phyloP scores from a whole-genome alignment of 2,329 filamentous ascomycete genomes.

The Colletotrichum caudatum region DNA sequence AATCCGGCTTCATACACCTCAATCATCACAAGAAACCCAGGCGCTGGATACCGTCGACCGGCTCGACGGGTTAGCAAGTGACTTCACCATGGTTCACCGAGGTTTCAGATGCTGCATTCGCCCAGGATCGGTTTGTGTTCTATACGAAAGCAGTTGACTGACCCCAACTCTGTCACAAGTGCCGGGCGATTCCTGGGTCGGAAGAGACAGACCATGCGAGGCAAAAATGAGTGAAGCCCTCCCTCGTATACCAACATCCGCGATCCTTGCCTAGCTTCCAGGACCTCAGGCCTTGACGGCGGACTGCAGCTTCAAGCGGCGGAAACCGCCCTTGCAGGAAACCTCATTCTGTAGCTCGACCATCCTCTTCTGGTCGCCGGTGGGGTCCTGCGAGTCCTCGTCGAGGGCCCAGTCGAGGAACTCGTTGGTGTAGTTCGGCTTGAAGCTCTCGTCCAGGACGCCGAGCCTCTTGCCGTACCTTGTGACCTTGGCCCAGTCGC shows the following conservation, averaged over 20 bases:
- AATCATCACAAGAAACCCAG: neutral
- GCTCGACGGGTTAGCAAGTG: too few relatives aligned
- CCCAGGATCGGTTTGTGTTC: neutral
- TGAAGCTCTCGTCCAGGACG: conserved; percentile 72
- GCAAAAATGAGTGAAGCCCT: neutral
- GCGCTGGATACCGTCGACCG: accelerated
- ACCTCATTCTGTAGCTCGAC: conserved; percentile 75
- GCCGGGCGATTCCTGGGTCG: neutral
- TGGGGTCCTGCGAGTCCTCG: conserved; percentile 73
- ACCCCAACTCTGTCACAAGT: neutral
- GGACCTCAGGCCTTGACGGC: conserved; percentile 21
- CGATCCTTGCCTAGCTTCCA: neutral
- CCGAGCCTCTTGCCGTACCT: conserved; percentile 80
- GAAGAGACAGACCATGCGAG: too few relatives aligned
- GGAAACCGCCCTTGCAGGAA: conserved; percentile 74
- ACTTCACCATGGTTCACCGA: neutral
- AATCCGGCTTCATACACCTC: neutral
- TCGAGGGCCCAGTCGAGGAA: conserved; percentile 76
- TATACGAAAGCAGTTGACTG: neutral
- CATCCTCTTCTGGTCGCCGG: conserved; percentile 81
- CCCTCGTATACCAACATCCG: too few relatives aligned
- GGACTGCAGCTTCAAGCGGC: conserved; percentile 54
- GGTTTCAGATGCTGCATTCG: neutral
- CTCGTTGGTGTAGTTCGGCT: conserved; percentile 80
- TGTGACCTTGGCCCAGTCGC: conserved; percentile 84